Conservation (phyloP, 1,284 basidiomycete species). For the Anthracocystis setariae region DNA sequence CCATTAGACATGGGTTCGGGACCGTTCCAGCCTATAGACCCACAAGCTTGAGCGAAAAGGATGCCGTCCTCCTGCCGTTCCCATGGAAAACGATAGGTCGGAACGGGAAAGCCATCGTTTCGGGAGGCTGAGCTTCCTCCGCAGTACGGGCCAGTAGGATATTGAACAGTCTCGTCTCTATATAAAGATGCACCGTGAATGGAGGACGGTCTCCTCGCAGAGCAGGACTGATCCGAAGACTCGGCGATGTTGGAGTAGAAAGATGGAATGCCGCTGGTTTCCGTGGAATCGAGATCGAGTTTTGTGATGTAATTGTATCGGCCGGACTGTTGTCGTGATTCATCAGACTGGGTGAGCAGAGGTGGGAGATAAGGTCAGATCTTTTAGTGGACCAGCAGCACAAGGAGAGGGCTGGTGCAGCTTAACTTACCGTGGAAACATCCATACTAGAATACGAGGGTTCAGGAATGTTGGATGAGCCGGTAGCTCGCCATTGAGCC, state of each 20-base stretch:
- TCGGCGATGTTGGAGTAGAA: conserved; percentile 3
- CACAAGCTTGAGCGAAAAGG: conserved; percentile 1
- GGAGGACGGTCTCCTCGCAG: not conserved
- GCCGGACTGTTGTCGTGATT: not conserved
- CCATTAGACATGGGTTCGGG: not conserved
- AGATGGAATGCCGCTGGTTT: not conserved
- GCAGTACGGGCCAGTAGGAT: not conserved
- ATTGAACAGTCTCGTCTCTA: conserved; percentile 6
- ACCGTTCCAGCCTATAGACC: not conserved
- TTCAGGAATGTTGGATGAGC: conserved; percentile 1
- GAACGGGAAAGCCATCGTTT: not conserved
- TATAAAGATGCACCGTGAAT: not conserved
- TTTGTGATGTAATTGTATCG: conserved; percentile 8
- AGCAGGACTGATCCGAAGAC: not conserved
- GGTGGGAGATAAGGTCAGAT: not conserved
- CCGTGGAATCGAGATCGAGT: conserved; percentile 7
- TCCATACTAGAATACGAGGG: not conserved
- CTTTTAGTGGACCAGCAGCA: too few relatives aligned
- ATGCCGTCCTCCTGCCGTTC: conserved; percentile 9
- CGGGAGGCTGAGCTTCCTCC: not conserved
- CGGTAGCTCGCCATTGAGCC: conserved; percentile 9
- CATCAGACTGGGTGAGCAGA: conserved; percentile 3
- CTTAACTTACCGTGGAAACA: conserved; percentile 11
- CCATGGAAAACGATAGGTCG: conserved; percentile 13
- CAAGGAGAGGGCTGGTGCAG: too few relatives aligned